Conservation (phyloP, 164 flowering plant species). For the Magnolia kwangsiensis region DNA sequence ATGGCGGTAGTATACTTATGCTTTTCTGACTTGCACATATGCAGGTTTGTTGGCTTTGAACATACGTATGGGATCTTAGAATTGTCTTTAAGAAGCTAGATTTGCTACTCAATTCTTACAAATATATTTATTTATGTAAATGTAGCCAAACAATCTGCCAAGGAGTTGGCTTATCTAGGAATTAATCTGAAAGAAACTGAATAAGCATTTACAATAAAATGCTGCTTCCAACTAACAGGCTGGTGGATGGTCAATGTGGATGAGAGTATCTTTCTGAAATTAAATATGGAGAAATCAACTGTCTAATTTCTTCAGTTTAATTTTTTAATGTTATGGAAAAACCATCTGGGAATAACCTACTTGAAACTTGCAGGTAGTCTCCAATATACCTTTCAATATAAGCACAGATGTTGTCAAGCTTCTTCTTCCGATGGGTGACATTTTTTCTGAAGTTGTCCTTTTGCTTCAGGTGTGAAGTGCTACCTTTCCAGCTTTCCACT, state of each 20-base stretch:
- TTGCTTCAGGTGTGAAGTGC: slow-evolving; percentile 70
- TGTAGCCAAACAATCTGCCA: background rate
- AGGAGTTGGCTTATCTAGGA: background rate
- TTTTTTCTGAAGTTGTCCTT: slow-evolving; percentile 84
- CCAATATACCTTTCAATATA: slow-evolving; percentile 93
- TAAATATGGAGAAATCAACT: background rate
- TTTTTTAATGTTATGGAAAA: background rate
- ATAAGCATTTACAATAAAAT: background rate
- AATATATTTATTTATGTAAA: no score
- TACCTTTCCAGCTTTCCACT: background rate
- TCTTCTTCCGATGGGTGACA: slow-evolving; percentile 97
- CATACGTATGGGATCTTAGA: no score
- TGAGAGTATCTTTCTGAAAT: no score
- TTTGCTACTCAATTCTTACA: no score
- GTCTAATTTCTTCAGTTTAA: background rate
- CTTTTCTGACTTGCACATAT: no score
- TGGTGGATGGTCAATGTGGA: no score
- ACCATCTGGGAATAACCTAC: background rate
- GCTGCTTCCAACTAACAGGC: no score
- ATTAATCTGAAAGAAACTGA: background rate
- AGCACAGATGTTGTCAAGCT: slow-evolving; percentile 81
- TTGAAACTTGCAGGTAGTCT: slow-evolving; percentile 63
- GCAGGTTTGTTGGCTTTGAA: no score
- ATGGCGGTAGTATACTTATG: no score
- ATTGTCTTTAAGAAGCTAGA: no score